These are phyloP conservation scores for Misopates orontium DNA, from an alignment of 257 asterid species.

Conservation along the genomic window DNA sequence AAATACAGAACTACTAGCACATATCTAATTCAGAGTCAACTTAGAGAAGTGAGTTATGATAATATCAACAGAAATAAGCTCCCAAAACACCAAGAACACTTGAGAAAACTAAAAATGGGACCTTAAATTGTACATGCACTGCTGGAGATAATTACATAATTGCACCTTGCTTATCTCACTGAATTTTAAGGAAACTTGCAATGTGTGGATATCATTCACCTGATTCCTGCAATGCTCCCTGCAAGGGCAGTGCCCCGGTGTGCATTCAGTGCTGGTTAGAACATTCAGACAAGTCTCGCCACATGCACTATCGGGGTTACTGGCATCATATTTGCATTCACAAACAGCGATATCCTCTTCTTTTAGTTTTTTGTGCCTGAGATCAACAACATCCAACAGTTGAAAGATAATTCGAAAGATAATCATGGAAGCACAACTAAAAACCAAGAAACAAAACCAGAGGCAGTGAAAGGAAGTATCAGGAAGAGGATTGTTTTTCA, in stretches of 20 bases:
- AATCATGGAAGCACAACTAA: neutral
- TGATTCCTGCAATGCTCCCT: slow-evolving; percentile 69
- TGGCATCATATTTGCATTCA: slow-evolving; percentile 63
- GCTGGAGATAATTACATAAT: neutral
- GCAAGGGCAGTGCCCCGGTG: slow-evolving; percentile 82
- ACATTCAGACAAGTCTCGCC: slow-evolving; percentile 90
- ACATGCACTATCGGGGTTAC: slow-evolving; percentile 80
- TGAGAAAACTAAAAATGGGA: neutral
- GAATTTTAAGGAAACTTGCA: slow-evolving; percentile 11
- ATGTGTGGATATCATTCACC: slow-evolving; percentile 39
- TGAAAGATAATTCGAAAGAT: neutral
- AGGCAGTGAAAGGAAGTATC: neutral
- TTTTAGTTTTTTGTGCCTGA: slow-evolving; percentile 59
- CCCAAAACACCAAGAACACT: neutral
- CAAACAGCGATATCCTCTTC: slow-evolving; percentile 87
- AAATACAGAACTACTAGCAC: neutral
- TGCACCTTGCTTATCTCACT: slow-evolving; percentile 4
- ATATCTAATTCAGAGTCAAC: neutral
- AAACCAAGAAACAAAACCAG: neutral
- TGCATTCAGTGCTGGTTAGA: slow-evolving; percentile 91
- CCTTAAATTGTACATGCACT: slow-evolving; percentile 4
- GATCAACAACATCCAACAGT: slow-evolving; percentile 3
- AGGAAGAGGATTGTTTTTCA: neutral
- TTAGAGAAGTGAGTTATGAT: neutral
- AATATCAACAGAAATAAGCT: neutral